Base-by-base conservation (phyloP, 371 early-diverging fungal genomes). In the Coemansia linderi region DNA sequence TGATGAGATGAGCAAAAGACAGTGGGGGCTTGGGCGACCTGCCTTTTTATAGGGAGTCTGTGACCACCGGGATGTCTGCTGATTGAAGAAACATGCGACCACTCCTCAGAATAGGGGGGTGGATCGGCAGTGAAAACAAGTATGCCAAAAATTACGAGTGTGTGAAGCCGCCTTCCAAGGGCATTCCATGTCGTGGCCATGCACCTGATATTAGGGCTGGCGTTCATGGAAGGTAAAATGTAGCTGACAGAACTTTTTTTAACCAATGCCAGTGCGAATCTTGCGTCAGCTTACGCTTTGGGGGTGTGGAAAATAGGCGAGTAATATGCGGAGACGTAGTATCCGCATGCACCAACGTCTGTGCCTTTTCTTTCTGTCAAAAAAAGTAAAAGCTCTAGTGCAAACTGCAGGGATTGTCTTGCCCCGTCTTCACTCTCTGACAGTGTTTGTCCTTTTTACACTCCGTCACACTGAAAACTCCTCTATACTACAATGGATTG, bases 121-220 rank as follows among this genome's bases (percentile, higher is more conserved):
- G 10, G 48, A 24, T 24, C 19, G 48, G 48, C 27, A 50, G 27
- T 27, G 22, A 50, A 27, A 50, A 4, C 4, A 24, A 24, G 13
- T 10, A 4, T 9, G 19, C 43, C 4, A 50, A 27, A 29, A 7
- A 24, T 33, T 33, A 33, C 33, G 12, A 24, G 29, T 12, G 27
- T 24, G 29, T 50, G 52, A 7, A 13, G 52, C 54, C 54, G 29
- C 31, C 17, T 15, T 54, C 27, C 31, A 7, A 29, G 15, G 17
- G 31, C n/a, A 29, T 17, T 31, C 54, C 29, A 9, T 27, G 50
- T 27, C 50, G 12, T 24, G 50, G 54, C 15, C 54, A 54, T 54
- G 54, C 54, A 54, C 29, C 54, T 54, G 54, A 54, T 54, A 54
- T 54, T 54, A 12, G 29, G 27, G 50, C 50, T 13, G n/a, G 50